Evolutionary conservation across 192 early-diverging fungal genomes (phyloP), one percentile per base, ranked within the genome.

Genomic region (Glomus cerebriforme): DNA sequence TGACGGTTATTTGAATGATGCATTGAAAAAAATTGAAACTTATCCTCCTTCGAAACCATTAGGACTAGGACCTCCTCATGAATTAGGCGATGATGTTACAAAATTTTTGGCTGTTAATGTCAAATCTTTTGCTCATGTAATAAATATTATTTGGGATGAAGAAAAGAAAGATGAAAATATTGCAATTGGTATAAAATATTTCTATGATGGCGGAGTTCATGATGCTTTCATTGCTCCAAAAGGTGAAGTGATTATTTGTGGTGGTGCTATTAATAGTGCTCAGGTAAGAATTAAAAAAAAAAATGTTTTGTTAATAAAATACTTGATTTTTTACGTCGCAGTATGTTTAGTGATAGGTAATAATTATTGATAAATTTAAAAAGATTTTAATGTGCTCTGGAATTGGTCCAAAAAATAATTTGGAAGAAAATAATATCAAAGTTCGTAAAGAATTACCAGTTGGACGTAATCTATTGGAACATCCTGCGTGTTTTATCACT

Each of bases 351-450:
- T n/a, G n/a, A n/a, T n/a, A n/a, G 10, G 2, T 22, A 7, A 63
- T 26, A 1, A 24, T 65, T 65, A 13, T 12, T 35, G 27, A 15
- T 31, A 8, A 32, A 32, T 64, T 27, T 32, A 32, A 32, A 65
- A 65, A 65, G 29, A 65, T 65, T 19, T 65, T 65, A 65, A 65
- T 65, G 64, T 29, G 32, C 64, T 65, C 64, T 32, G 32, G 64
- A 65, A 65, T 65, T 12, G 64, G 64, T 10, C 64, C 64, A 65
- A 65, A 32, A 65, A 29, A 65, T 31, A 65, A 65, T 65, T 65
- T 65, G 7, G 29, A 32, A 27, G 29, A 32, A 13, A 32, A 65
- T 32, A 35, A 31, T 65, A 65, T 65, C 3, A 65, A 65, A 65
- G 64, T 65, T 65, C 32, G 64, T 65, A 32, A 65, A 65, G 64